Evolutionary conservation across 2,329 filamentous ascomycete genomes (phyloP).

Genomic region (Zasmidium angulare): DNA sequence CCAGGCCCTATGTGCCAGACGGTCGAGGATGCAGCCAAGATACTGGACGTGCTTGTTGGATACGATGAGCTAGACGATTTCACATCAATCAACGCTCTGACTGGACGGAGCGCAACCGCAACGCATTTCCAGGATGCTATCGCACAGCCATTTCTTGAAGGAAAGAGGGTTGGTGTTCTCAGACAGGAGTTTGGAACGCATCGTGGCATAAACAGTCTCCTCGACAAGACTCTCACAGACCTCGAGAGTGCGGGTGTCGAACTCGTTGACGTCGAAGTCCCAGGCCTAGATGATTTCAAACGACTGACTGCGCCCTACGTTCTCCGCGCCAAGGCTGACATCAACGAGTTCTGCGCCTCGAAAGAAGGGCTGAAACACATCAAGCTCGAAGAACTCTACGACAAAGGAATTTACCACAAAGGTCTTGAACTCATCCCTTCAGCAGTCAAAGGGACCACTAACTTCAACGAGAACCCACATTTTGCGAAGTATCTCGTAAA

Average conservation of each 20-base stretch:
- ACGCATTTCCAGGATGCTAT: slow-evolving; percentile 21
- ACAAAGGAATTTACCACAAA: slow-evolving; percentile 19
- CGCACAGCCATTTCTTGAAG: slow-evolving; percentile 16
- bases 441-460: slow-evolving; percentile 23
- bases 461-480: slow-evolving; percentile 30
- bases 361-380: slow-evolving; percentile 19
- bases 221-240: slow-evolving; percentile 16
- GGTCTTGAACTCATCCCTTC: slow-evolving; percentile 26
- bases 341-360: slow-evolving; percentile 27
- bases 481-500: slow-evolving; percentile 29
- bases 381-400: slow-evolving; percentile 25
- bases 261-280: slow-evolving; percentile 28
- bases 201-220: slow-evolving; percentile 18
- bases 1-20: slow-evolving; percentile 26
- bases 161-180: slow-evolving; percentile 25
- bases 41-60: slow-evolving; percentile 27
- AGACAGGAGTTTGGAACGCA: slow-evolving; percentile 25
- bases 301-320: slow-evolving; percentile 20
- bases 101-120: neutral
- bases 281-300: slow-evolving; percentile 21
- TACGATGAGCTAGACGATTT: slow-evolving; percentile 23
- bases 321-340: slow-evolving; percentile 27
- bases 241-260: slow-evolving; percentile 20
- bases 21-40: slow-evolving; percentile 26
- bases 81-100: slow-evolving; percentile 23